phyloP scores from a whole-genome alignment of 768 basidiomycete species.

The Termitomyces heimii region DNA sequence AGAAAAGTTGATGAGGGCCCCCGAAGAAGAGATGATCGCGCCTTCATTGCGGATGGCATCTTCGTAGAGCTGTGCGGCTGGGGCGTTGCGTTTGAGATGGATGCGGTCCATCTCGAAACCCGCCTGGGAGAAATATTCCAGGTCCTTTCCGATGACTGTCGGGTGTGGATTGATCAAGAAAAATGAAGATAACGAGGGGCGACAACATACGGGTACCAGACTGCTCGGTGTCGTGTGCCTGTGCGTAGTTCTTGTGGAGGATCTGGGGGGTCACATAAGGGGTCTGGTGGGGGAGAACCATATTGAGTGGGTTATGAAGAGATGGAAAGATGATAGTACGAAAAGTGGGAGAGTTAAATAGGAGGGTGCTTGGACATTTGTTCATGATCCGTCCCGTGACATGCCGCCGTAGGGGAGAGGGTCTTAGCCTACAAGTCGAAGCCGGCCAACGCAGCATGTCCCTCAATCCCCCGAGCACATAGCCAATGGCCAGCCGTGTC shows the following conservation, averaged over 20 bases:
- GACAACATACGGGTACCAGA: conserved; percentile 48
- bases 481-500: conserved; percentile 10
- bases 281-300: conserved; percentile 68
- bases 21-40: conserved; percentile 93
- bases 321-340: conserved; percentile 14
- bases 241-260: conserved; percentile 82
- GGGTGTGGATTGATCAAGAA: conserved; percentile 2
- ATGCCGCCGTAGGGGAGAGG: conserved; percentile 16
- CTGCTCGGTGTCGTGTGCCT: conserved; percentile 61
- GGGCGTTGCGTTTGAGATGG: conserved; percentile 91
- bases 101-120: conserved; percentile 99
- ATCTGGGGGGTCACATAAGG: conserved; percentile 89
- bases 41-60: conserved; percentile 98
- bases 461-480: conserved; percentile 26
- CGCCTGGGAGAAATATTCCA: conserved; percentile 97
- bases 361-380: conserved; percentile 8
- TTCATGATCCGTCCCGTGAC: conserved; percentile 20
- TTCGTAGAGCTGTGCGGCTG: conserved; percentile 89
- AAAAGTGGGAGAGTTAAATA: conserved; percentile 13
- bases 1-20: conserved; percentile 98
- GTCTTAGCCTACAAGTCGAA: conserved; percentile 24
- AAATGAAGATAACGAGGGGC: conserved; percentile 1
- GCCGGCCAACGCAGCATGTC: conserved; percentile 22
- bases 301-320: conserved; percentile 26
- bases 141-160: conserved; percentile 84